Evolutionary conservation across 805 yeast genomes (phyloP).

Genomic region (Grigorovia transvaalensis): DNA sequence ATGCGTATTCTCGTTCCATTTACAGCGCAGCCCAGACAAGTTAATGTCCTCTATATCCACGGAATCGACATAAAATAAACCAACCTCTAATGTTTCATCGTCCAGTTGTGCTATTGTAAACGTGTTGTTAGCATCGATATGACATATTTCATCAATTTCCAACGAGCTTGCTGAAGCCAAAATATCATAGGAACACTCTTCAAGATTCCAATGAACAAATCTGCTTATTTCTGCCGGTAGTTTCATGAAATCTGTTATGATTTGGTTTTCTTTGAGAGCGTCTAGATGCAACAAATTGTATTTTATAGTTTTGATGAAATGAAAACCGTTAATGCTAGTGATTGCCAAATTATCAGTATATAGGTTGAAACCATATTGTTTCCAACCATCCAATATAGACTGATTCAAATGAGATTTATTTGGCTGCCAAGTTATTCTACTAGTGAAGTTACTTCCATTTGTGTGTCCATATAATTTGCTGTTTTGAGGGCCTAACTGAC

Average conservation of each 20-base stretch:
- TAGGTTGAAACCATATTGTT: slow-evolving; percentile 12
- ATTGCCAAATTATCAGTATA: slow-evolving; percentile 4
- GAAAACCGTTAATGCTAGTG: not conserved
- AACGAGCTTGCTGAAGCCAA: slow-evolving; percentile 2
- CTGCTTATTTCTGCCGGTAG: not conserved
- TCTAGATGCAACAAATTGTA: slow-evolving; percentile 4
- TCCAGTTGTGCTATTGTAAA: not conserved
- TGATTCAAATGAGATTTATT: not conserved
- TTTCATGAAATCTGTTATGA: not conserved
- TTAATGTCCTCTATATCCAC: slow-evolving; percentile 15
- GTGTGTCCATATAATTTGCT: not conserved
- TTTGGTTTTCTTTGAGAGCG: not conserved
- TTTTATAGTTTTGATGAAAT: slow-evolving; percentile 3
- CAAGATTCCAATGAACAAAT: slow-evolving; percentile 4
- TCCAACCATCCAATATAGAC: not conserved
- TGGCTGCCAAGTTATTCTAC: not conserved
- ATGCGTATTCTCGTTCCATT: slow-evolving; percentile 13
- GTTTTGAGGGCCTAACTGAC: not conserved
- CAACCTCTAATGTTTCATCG: slow-evolving; percentile 17
- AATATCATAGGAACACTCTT: slow-evolving; percentile 12
- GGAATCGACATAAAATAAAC: slow-evolving; percentile 21
- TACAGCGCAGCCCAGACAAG: slow-evolving; percentile 22
- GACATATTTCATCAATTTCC: slow-evolving; percentile 16
- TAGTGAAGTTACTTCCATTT: not conserved
- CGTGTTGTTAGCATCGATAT: slow-evolving; percentile 4